Evolutionary conservation across 495 filamentous ascomycete species (phyloP), one percentile per base, ranked within the genome.

Genomic region (Penicillium pulvis): DNA sequence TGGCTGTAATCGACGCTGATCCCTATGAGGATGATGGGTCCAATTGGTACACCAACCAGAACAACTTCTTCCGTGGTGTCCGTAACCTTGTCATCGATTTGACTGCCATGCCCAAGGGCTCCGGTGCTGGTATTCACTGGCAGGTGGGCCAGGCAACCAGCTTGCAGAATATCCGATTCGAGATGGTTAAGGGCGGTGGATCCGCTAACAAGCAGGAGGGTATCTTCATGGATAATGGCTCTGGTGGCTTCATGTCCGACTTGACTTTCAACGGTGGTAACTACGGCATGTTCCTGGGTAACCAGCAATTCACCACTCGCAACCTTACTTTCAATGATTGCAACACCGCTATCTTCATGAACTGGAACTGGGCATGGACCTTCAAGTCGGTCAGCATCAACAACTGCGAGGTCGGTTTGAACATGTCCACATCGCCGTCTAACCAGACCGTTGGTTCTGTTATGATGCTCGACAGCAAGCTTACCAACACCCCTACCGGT

Each of bases 21-120:
- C 93, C 93, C 0, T 98, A 98, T 68, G 65, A 82, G 30, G 73
- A 77, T 6, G 65, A 71, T 9, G 87, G 85, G 23, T 69, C 62
- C 57, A 88, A 89, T 69, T 90, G 87, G 85, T 97, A 87, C 75
- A 91, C 88, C 62, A 96, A 96, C 73, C 89, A 96, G 75, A 98
- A 98, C 85, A 97, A 98, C 79, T 98, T 98, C 81, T 98, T 92
- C 83, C 92, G 94, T 46, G 90, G 95, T 64, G 79, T 98, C 62
- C 91, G 95, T 71, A 98, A 98, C 78, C 90, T 98, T 64, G 82
- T 92, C 65, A 88, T 98, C 71, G 94, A 98, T 70, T 72, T 93
- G 45, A 92, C 84, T 30, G 83, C 76, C 12, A 85, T 90, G 82
- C 87, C 89, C 14, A 63, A 78, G 51, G 78, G 72, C 42, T 65